phyloP scores from a whole-genome alignment of 331 rosid species.

The Acacia concinna region DNA sequence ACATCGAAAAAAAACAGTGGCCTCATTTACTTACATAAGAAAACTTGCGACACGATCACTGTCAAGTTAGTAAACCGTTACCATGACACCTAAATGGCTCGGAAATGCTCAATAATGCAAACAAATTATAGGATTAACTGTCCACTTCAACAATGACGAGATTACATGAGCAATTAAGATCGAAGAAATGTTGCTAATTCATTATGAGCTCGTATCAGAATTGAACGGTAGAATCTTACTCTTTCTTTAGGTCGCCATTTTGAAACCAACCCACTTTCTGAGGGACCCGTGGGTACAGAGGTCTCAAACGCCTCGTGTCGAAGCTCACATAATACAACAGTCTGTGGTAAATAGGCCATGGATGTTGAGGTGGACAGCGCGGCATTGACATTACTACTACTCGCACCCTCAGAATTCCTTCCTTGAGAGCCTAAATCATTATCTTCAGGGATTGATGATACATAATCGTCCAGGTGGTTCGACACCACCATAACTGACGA shows the following conservation, averaged over 20 bases:
- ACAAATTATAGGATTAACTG: background rate
- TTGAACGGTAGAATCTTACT: constrained; percentile 43
- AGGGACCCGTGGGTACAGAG: constrained; percentile 63
- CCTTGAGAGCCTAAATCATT: constrained; percentile 46
- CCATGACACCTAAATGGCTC: constrained; percentile 12
- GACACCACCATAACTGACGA: constrained; percentile 67
- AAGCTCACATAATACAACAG: constrained; percentile 65
- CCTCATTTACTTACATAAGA: background rate
- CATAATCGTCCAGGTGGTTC: constrained; percentile 52
- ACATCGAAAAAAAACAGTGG: background rate
- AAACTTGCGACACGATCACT: background rate
- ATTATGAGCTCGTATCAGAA: background rate
- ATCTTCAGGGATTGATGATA: constrained; percentile 42
- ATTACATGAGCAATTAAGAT: background rate
- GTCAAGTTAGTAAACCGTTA: background rate
- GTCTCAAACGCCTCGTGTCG: constrained; percentile 89
- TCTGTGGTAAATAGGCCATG: constrained; percentile 86
- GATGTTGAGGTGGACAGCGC: constrained; percentile 50
- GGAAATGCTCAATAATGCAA: background rate
- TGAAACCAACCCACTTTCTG: constrained; percentile 81
- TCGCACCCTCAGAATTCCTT: constrained; percentile 68
- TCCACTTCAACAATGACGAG: background rate
- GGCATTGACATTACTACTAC: constrained; percentile 62
- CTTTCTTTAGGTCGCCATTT: constrained; percentile 95
- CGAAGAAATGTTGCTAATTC: background rate